phyloP scores from a whole-genome alignment of 345 rosid species.

The Eucalyptus victrix region DNA sequence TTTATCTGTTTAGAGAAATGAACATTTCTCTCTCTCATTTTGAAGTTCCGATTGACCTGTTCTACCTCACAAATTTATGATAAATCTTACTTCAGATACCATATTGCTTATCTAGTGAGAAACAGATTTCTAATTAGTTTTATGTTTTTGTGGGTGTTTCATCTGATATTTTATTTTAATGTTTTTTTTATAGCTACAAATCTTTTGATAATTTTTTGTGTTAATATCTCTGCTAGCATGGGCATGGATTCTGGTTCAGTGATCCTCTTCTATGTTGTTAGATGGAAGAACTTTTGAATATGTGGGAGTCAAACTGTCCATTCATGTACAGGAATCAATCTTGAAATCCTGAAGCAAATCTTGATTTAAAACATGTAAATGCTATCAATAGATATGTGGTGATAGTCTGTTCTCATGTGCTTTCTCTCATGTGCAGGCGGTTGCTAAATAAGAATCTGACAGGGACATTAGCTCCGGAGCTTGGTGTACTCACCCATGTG shows the following conservation, averaged over 20 bases:
- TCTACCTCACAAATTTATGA: not conserved
- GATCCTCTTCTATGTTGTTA: not conserved
- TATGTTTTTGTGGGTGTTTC: not conserved
- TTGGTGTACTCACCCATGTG: slow-evolving; percentile 57
- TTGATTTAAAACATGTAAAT: not conserved
- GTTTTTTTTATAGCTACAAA: not conserved
- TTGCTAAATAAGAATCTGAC: slow-evolving; percentile 54
- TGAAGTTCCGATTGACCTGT: not conserved
- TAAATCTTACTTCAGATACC: not conserved
- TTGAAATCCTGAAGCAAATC: not conserved
- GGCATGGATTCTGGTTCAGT: not conserved
- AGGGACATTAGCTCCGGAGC: slow-evolving; percentile 74
- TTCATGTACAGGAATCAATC: not conserved
- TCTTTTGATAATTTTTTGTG: not conserved
- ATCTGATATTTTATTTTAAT: not conserved
- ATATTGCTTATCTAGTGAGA: not conserved
- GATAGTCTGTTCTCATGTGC: not conserved
- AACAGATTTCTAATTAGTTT: not conserved
- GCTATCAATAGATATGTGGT: not conserved
- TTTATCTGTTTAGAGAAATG: not conserved
- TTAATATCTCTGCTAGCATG: not conserved
- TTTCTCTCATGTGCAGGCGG: slow-evolving; percentile 40
- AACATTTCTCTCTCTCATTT: not conserved
- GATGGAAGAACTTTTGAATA: not conserved
- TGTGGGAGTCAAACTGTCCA: not conserved